These are phyloP conservation scores for Kockiozyma suomiensis DNA, from an alignment of 805 yeast species.

Conservation along the genomic window DNA sequence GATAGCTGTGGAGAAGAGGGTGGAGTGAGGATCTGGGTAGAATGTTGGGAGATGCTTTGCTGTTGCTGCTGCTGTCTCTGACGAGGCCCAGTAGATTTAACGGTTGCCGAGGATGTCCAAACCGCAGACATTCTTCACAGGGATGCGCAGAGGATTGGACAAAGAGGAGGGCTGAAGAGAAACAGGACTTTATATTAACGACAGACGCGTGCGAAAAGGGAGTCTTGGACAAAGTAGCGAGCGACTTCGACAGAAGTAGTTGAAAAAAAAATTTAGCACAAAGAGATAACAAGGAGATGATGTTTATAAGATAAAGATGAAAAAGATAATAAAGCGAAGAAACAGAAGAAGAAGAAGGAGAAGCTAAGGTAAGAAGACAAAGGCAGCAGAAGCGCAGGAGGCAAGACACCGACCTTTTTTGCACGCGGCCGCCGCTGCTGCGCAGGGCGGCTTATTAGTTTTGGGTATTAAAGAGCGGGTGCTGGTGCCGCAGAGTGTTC, in stretches of 20 bases:
- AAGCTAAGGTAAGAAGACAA: background rate
- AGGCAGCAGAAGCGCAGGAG: background rate
- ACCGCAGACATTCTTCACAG: background rate
- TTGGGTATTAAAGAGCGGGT: background rate
- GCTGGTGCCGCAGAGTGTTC: background rate
- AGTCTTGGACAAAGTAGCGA: background rate
- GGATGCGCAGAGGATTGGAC: background rate
- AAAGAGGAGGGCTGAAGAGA: background rate
- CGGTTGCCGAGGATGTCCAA: background rate
- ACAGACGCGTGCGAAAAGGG: no score
- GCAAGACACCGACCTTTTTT: background rate
- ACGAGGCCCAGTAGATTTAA: background rate
- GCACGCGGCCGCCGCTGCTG: constrained; percentile 3
- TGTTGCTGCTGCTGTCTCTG: background rate
- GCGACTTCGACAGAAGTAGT: background rate
- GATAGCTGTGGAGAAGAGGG: background rate
- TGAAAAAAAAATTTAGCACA: background rate
- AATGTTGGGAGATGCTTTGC: background rate
- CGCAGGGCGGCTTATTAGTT: background rate
- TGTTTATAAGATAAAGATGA: background rate
- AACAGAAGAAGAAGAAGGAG: background rate
- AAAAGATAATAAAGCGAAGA: background rate
- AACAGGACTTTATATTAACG: no score
- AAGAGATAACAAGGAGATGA: background rate
- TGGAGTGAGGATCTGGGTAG: background rate